These are phyloP conservation scores for Jackrogersella minutella DNA, from an alignment of 495 filamentous ascomycete genomes.

Conservation along the genomic window DNA sequence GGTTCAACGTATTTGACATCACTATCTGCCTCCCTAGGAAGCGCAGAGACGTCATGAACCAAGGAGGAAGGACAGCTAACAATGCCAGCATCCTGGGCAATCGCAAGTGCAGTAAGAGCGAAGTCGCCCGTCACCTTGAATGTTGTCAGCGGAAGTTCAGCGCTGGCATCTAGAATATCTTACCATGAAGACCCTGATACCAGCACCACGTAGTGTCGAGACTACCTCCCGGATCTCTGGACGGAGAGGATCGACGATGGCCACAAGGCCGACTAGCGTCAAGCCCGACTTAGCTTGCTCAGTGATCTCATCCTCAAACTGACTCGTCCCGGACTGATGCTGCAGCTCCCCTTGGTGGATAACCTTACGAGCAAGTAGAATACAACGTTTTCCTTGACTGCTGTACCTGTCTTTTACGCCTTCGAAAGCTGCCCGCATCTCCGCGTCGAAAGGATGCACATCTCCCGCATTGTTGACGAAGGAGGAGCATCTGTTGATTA, in stretches of 20 bases:
- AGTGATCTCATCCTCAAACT: conserved; percentile 62
- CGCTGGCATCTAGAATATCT: background rate
- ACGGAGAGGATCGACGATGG: conserved; percentile 72
- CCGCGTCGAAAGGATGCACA: conserved; percentile 50
- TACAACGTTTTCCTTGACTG: conserved; percentile 67
- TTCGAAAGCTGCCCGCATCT: conserved; percentile 54
- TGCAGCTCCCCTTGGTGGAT: conserved; percentile 50
- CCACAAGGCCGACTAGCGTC: conserved; percentile 68
- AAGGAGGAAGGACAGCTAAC: conserved; percentile 54
- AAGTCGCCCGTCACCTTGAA: conserved; percentile 75
- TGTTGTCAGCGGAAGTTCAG: background rate
- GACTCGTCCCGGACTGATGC: conserved; percentile 47
- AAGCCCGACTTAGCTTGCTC: conserved; percentile 58
- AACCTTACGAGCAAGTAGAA: conserved; percentile 69
- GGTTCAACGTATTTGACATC: conserved; percentile 25
- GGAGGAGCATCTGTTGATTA: conserved; percentile 63
- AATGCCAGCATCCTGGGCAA: conserved; percentile 72
- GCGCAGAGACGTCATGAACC: conserved; percentile 52
- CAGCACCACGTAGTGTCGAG: conserved; percentile 63
- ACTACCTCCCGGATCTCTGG: conserved; percentile 70
- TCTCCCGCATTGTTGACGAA: conserved; percentile 59
- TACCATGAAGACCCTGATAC: conserved; percentile 71
- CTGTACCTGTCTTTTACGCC: conserved; percentile 68
- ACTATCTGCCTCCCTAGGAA: conserved; percentile 44
- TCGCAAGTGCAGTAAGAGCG: conserved; percentile 72